Base-by-base conservation (phyloP, 768 basidiomycete genomes). In the Clathrus columnatus region DNA sequence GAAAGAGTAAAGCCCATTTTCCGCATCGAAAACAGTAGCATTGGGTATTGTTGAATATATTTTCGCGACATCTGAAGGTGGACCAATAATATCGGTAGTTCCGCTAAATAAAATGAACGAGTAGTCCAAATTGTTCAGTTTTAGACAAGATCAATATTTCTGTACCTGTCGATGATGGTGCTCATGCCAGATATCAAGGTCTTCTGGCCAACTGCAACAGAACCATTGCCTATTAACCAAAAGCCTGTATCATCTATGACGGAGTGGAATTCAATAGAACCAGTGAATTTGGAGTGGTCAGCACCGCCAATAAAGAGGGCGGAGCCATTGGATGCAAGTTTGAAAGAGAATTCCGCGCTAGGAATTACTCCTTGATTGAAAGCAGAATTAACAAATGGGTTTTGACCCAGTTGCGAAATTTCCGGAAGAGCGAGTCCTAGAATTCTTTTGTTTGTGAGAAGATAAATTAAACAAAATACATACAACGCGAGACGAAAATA, bases 291-390 rank as follows among this genome's bases (percentile, higher is more conserved):
- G 17, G 62, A 51, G 5, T 61, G 44, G 57, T 73, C 69, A 45
- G 63, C 61, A 20, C 71, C 71, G 14, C 73, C 73, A 41, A 73
- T 59, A 62, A 60, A 70, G 21, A 74, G 63, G 58, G 69, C 58
- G 16, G 61, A 62, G 17, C 64, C 67, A 32, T 52, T 47, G 7
- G 47, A 0, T 11, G 62, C 61, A 43, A 70, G 65, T 52, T 64
- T 64, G 62, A 69, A 66, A 4, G 56, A 57, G 57, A 70, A 70
- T 10, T 58, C 60, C 28, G 53, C 59, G 44, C 50, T 23, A n/a
- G 30, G 21, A 32, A 64, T 59, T 17, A 52, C 50, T n/a, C 59
- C 56, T 60, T 67, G 60, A 3, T 48, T 26, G n/a, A 61, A 54
- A 10, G 65, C 57, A 23, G 57, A 65, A 28, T 54, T 50, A 57